Evolutionary conservation across 2,329 filamentous ascomycete species (phyloP).

Genomic region (Exophiala aquamarina): DNA sequence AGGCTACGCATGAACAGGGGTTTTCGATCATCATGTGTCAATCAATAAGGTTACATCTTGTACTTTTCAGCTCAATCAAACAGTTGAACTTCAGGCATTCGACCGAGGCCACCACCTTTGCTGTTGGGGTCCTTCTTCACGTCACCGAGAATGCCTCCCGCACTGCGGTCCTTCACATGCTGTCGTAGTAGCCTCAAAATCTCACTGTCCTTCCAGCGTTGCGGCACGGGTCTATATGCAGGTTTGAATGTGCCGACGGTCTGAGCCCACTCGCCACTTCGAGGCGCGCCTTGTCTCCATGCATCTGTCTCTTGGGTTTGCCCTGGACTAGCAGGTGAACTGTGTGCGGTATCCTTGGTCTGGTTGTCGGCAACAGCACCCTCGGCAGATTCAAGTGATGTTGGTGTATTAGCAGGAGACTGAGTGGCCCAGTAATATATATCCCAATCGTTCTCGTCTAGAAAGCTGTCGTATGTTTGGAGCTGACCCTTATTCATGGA

Average conservation of each 20-base stretch:
- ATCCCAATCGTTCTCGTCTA: conserved; percentile 99
- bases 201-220: conserved; percentile 80
- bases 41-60: too few relatives aligned
- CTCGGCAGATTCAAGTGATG: conserved; percentile 58
- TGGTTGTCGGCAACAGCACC: conserved; percentile 37
- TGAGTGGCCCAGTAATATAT: conserved; percentile 99
- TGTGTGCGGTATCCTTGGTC: conserved; percentile 19
- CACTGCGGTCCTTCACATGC: conserved; percentile 74
- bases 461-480: conserved; percentile 81
- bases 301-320: conserved; percentile 45
- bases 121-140: conserved; percentile 24
- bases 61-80: conserved; percentile 32
- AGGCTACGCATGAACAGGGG: too few relatives aligned
- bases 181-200: conserved; percentile 72
- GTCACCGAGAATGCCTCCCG: conserved; percentile 51
- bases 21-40: too few relatives aligned
- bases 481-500: conserved; percentile 73
- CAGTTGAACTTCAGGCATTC: conserved; percentile 49
- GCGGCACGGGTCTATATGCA: conserved; percentile 85
- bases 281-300: conserved; percentile 54
- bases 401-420: conserved; percentile 57
- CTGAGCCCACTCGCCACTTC: conserved; percentile 88
- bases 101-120: conserved; percentile 39
- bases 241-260: conserved; percentile 93
- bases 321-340: conserved; percentile 26